A percentile compares a stretch with the other conserved stretches of the same genome.
Evolutionary conservation across 371 early-diverging fungal genomes (phyloP).

Genomic region (Syncephalastrum monosporum): DNA sequence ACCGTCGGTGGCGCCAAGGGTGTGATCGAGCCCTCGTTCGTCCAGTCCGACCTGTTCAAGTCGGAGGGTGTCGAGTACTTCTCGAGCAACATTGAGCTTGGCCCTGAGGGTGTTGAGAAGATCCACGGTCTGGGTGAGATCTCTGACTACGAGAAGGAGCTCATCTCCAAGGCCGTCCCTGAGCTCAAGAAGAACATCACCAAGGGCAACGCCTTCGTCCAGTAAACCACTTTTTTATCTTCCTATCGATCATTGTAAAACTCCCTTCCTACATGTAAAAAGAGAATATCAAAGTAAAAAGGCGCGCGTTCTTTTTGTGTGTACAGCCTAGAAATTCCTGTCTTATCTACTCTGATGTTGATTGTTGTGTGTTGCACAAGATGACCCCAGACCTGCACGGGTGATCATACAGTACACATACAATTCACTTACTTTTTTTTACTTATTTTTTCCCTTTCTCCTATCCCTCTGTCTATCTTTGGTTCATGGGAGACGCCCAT

Average conservation of each 20-base stretch:
- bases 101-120: constrained; percentile 90
- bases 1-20: constrained; percentile 82
- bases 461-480: too few relatives aligned
- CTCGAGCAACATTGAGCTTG: constrained; percentile 94
- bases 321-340: too few relatives aligned
- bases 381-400: too few relatives aligned
- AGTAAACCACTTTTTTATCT: constrained; percentile 17
- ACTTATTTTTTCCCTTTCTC: too few relatives aligned
- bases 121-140: constrained; percentile 87
- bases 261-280: constrained; percentile 1
- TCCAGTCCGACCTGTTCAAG: constrained; percentile 80
- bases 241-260: constrained; percentile 1
- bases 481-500: constrained; percentile 5
- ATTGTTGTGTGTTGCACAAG: too few relatives aligned
- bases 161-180: constrained; percentile 82
- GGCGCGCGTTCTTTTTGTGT: too few relatives aligned
- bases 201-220: constrained; percentile 76
- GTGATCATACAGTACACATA: too few relatives aligned
- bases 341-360: too few relatives aligned
- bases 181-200: constrained; percentile 94
- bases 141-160: constrained; percentile 88
- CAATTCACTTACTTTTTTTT: too few relatives aligned
- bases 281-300: too few relatives aligned
- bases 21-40: constrained; percentile 92
- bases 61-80: constrained; percentile 83